Percentiles rank a stretch among this genome's conserved stretches.
Conservation (phyloP, 495 filamentous ascomycete species). For the Thermothielavioides terrestris region DNA sequence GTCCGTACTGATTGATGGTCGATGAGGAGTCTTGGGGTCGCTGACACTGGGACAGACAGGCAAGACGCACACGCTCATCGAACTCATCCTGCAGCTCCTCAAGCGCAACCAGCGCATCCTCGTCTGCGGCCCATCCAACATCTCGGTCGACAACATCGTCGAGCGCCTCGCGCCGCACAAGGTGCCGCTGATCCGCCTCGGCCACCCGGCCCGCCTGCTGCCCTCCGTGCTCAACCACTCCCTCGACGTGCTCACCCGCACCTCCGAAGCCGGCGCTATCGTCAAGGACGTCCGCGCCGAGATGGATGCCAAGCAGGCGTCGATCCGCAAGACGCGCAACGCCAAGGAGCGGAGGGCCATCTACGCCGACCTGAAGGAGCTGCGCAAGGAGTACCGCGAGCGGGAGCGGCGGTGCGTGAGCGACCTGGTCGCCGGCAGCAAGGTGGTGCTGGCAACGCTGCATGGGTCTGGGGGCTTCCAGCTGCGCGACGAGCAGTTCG, state of each 20-base stretch:
- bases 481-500: conserved; percentile 70
- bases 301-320: conserved; percentile 86
- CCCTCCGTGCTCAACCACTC: conserved; percentile 84
- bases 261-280: conserved; percentile 78
- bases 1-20: conserved; percentile 14
- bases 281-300: conserved; percentile 87
- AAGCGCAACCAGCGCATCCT: conserved; percentile 62
- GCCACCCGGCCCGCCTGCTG: conserved; percentile 85
- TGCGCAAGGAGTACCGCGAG: conserved; percentile 82
- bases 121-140: conserved; percentile 92
- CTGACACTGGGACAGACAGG: no score
- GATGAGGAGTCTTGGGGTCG: no score
- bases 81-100: conserved; percentile 82
- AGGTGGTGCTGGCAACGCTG: conserved; percentile 83
- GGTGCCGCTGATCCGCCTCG: conserved; percentile 79
- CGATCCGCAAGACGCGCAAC: conserved; percentile 74
- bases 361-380: conserved; percentile 73
- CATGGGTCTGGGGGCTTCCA: conserved; percentile 89
- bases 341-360: conserved; percentile 74
- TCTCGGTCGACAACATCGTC: conserved; percentile 98
- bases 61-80: conserved; percentile 95
- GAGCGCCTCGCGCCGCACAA: conserved; percentile 77
- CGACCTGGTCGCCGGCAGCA: conserved; percentile 64
- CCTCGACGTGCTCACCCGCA: conserved; percentile 85
- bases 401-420: conserved; percentile 73